Evolutionary conservation across 1,284 basidiomycete genomes (phyloP).

Genomic region (Ustilago shanxiensis): DNA sequence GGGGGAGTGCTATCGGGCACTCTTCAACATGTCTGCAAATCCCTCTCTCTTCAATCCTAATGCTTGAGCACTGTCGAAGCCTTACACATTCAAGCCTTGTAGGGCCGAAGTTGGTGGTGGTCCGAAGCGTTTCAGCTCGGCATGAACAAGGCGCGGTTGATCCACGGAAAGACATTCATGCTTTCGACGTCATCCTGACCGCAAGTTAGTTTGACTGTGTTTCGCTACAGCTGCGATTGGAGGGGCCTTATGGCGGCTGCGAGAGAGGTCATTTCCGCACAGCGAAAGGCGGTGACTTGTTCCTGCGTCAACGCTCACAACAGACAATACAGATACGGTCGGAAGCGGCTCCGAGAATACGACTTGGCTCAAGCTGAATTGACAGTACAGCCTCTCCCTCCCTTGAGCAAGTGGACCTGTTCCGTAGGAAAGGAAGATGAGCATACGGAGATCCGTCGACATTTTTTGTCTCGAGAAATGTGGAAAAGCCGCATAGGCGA

Average conservation of each 20-base stretch:
- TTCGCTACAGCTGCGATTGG: not conserved
- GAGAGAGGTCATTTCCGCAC: not conserved
- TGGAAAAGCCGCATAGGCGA: not conserved
- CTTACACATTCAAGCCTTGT: no score
- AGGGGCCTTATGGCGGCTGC: not conserved
- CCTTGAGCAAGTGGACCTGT: no score
- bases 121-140: not conserved
- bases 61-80: no score
- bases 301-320: not conserved
- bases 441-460: constrained; percentile 16
- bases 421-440: not conserved
- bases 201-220: not conserved
- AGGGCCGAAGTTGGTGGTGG: not conserved
- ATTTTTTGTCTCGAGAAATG: not conserved
- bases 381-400: not conserved
- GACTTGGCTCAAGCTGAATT: not conserved
- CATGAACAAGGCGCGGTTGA: constrained; percentile 5
- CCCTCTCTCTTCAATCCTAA: no score
- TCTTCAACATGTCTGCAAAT: no score
- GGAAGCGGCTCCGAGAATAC: constrained; percentile 2
- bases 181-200: constrained; percentile 1
- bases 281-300: not conserved
- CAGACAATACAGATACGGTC: not conserved
- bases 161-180: not conserved
- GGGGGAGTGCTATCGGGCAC: constrained; percentile 6